Base-by-base conservation (phyloP, 257 asterid species). In the Voacanga thouarsii region DNA sequence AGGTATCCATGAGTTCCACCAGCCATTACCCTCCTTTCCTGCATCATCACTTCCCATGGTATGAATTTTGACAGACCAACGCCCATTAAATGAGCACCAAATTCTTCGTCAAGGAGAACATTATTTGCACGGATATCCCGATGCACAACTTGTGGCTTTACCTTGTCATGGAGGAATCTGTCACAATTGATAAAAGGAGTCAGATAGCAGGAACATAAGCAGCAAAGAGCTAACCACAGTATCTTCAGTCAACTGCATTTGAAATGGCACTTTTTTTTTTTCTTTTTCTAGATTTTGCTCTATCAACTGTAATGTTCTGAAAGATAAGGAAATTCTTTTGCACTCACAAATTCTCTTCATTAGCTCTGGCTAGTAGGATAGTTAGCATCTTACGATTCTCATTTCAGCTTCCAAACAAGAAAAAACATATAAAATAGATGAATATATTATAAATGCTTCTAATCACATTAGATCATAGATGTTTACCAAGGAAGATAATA, bases 31-130 rank as follows among this genome's bases (percentile, higher is more conserved):
- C 96, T 82, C 87, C 98, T 87, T 83, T 95, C 99, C 12, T 95
- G 96, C 99, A 93, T 95, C 99, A 93, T 95, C 66, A 93, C 97
- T 85, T 95, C 99, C 96, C 96, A 92, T 1, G 99, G 97, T 30
- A 95, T 90, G 71, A 93, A 95, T 87, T 95, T 95, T 21, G 99
- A 91, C 75, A 95, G 91, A 33, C 99, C 99, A 44, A 95, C 99
- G 37, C 99, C 99, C 97, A 95, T 90, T 19, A 95, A 89, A 86
- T 95, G 99, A 66, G 99, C 98, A 7, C 90, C 91, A 44, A 89
- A 95, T 79, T 95, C 99, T 88, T 95, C 99, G 24, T 93, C 98
- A 39, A 95, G 96, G 75, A 95, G 98, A 15, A 95, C 97, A 21
- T 95, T 95, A 70, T 95, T 90, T 44, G 99, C 97, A 57, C 98